Evolutionary conservation across 495 filamentous ascomycete genomes (phyloP).

Genomic region (Immersiella caudata): DNA sequence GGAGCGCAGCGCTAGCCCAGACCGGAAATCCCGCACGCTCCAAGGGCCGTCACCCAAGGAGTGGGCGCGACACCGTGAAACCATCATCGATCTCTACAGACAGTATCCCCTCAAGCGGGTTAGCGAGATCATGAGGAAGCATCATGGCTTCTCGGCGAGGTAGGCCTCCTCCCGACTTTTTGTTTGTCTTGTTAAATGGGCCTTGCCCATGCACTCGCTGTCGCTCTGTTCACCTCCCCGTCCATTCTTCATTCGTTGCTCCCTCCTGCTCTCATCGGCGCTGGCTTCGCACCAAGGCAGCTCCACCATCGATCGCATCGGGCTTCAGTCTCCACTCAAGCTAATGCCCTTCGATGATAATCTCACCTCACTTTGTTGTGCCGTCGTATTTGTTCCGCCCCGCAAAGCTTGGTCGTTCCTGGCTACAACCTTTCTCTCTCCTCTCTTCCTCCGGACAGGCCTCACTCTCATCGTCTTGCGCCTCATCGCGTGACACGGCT

Average conservation of each 20-base stretch:
- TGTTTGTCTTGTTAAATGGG: not conserved
- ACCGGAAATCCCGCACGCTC: slow-evolving; percentile 35
- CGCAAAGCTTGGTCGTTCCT: not conserved
- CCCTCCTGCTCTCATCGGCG: not conserved
- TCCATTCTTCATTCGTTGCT: not conserved
- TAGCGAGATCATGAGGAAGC: slow-evolving; percentile 38
- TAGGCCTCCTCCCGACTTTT: slow-evolving; percentile 15
- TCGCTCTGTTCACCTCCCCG: not conserved
- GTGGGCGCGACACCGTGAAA: slow-evolving; percentile 37
- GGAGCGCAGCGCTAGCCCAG: slow-evolving; percentile 23
- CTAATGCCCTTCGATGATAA: not conserved
- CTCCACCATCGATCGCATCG: not conserved
- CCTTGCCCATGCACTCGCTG: not conserved
- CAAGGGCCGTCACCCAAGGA: slow-evolving; percentile 38
- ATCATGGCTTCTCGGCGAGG: slow-evolving; percentile 42
- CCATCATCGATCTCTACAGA: slow-evolving; percentile 37
- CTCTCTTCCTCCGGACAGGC: not conserved
- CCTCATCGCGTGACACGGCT: not conserved
- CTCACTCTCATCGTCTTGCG: not conserved
- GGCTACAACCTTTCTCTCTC: not conserved
- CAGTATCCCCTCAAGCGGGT: slow-evolving; percentile 38
- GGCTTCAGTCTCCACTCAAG: not conserved
- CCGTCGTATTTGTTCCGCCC: not conserved
- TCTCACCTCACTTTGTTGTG: not conserved
- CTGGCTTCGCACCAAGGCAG: not conserved